Evolutionary conservation across 352 stramenopile species (phyloP).

Genomic region (Globisporangium barbulae): DNA sequence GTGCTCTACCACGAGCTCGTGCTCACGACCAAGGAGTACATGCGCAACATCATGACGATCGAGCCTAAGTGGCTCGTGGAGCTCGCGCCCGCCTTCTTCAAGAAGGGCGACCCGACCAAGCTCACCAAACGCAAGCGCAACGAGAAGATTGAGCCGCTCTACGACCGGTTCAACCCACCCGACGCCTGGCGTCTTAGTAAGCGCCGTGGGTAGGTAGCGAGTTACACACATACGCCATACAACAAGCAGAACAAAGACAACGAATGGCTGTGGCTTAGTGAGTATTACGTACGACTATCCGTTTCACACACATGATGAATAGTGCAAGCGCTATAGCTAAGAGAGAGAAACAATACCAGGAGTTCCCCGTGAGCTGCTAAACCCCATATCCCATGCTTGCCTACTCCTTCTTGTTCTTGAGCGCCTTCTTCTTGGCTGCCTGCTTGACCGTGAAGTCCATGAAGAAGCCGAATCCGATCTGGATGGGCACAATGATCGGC

Average conservation of each 20-base stretch:
- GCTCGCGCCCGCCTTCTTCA: constrained; percentile 95
- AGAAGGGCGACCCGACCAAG: constrained; percentile 96
- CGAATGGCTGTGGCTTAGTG: no score
- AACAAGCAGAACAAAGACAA: no score
- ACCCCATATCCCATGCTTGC: neutral
- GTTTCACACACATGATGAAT: no score
- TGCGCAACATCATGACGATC: constrained; percentile 99
- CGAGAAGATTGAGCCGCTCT: constrained; percentile 99
- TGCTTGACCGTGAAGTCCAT: constrained; percentile 78
- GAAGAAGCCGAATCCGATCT: constrained; percentile 73
- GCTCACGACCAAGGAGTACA: constrained; percentile 97
- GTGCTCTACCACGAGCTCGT: constrained; percentile 98
- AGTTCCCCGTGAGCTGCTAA: no score
- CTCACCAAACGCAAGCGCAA: constrained; percentile 97
- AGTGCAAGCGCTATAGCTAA: no score
- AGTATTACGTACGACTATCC: no score
- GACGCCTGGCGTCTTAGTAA: constrained; percentile 97
- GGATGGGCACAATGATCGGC: constrained; percentile 58
- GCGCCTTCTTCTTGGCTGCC: constrained; percentile 44
- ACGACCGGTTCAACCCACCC: constrained; percentile 97
- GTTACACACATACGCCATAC: no score
- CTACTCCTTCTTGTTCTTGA: constrained; percentile 63
- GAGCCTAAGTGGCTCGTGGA: constrained; percentile 99
- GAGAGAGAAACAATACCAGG: neutral
- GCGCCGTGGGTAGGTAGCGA: constrained; percentile 82